Evolutionary conservation across 2,329 filamentous ascomycete genomes (phyloP), one percentile per base, ranked within the genome.

Genomic region (Colletotrichum navitas): DNA sequence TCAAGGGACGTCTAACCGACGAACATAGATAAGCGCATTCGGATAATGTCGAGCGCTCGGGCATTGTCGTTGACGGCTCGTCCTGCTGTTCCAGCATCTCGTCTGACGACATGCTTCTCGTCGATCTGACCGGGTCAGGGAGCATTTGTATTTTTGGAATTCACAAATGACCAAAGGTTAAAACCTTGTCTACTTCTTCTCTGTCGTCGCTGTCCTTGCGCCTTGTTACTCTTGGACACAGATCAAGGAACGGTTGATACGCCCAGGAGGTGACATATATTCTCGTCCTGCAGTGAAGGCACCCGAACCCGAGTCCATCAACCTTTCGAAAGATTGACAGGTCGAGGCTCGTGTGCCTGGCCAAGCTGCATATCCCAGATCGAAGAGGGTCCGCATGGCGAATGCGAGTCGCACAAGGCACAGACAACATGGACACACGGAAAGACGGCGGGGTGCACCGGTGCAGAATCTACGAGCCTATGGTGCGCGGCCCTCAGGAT

Each of bases 401-500:
- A 68, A 56, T 66, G 51, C 61, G 61, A 55, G 61, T 49, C 32
- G 24, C 32, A 26, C 55, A 41, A 59, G 32, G 67, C 67, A 66
- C 62, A 61, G 62, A 66, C 63, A 45, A 34, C 49, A 56, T 58
- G 51, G 45, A 43, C 26, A 67, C 54, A 39, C 56, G 26, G 64
- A 52, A 36, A 16, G 45, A 26, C 21, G 34, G 49, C 55, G 26
- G 41, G 41, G 51, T 49, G 68, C 49, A 62, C 63, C 61, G 63
- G 34, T 61, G 63, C 56, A 70, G 63, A 70, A 34, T 70, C 63
- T 66, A 47, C 41, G 34, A 49, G 49, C 32, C 39, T 39, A 34
- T 58, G 45, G 62, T 65, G 36, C n/a, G 66, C 24, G 43, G 45
- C 34, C 51, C 60, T 63, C 26, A 52, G 21, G 54, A 66, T 60